phyloP scores from a whole-genome alignment of 768 basidiomycete species.

The Agaricus subrufescens region DNA sequence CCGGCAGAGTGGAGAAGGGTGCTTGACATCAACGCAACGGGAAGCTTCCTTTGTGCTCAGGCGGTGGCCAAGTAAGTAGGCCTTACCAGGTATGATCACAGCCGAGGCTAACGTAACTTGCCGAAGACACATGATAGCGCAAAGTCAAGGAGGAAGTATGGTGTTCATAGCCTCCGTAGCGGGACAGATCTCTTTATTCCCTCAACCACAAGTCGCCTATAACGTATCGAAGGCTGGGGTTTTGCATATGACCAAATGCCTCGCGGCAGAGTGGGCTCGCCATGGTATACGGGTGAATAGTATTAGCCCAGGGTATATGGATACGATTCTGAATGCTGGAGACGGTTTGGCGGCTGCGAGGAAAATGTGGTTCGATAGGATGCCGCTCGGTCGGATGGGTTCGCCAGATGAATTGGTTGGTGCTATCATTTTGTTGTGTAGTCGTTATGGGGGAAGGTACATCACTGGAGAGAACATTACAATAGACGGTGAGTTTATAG shows the following conservation, averaged over 20 bases:
- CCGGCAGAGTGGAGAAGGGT: conserved; percentile 31
- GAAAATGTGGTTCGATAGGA: conserved; percentile 32
- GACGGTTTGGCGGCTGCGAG: conserved; percentile 25
- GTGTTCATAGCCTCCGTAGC: conserved; percentile 40
- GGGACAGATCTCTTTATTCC: conserved; percentile 36
- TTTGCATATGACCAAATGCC: conserved; percentile 31
- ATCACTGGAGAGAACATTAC: conserved; percentile 38
- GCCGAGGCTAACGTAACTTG: background rate
- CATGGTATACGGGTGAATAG: conserved; percentile 39
- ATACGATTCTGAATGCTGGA: conserved; percentile 35
- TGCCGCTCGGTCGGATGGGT: conserved; percentile 40
- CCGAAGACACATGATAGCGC: conserved; percentile 35
- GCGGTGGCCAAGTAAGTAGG: conserved; percentile 27
- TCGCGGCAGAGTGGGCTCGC: conserved; percentile 37
- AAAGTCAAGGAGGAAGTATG: conserved; percentile 35
- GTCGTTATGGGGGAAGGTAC: conserved; percentile 32
- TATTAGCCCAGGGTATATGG: conserved; percentile 40
- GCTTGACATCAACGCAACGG: conserved; percentile 38
- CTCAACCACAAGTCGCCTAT: conserved; percentile 35
- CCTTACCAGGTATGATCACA: too few species aligned
- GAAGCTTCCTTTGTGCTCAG: conserved; percentile 41
- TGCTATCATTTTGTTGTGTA: conserved; percentile 34
- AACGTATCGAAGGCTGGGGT: conserved; percentile 39
- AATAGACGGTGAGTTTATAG: conserved; percentile 32
- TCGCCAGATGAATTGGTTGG: conserved; percentile 35